Evolutionary conservation across 148 eudicot genomes (phyloP).

Genomic region (Dysphania ambrosioides): DNA sequence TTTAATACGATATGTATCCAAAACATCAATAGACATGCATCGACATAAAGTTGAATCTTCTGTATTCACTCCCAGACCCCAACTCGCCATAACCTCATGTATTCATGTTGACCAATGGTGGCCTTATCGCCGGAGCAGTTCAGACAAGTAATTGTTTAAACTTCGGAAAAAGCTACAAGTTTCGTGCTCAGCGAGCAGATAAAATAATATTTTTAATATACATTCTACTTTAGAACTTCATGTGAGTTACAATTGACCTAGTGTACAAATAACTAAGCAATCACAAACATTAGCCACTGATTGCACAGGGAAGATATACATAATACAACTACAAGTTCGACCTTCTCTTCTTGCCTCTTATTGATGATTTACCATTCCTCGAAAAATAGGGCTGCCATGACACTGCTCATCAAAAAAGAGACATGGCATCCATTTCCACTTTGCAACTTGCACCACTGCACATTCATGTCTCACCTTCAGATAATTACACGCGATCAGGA

Average conservation of each 20-base stretch:
- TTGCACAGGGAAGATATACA: not conserved
- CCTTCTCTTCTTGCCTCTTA: not conserved
- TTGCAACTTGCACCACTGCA: not conserved
- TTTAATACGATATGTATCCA: too few relatives aligned
- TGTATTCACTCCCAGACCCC: too few relatives aligned
- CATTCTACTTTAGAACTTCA: not conserved
- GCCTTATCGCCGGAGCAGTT: too few relatives aligned
- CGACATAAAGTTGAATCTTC: too few relatives aligned
- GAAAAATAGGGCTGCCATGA: not conserved
- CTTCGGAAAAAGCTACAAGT: not conserved
- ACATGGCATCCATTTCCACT: not conserved
- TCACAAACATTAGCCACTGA: not conserved
- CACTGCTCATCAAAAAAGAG: conserved; percentile 1
- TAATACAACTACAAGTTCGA: conserved; percentile 3
- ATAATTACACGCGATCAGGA: not conserved
- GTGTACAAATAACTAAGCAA: not conserved
- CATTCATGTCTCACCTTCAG: not conserved
- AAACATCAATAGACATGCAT: too few relatives aligned
- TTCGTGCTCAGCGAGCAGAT: not conserved
- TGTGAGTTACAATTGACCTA: not conserved
- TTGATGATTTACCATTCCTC: not conserved
- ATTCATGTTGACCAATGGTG: too few relatives aligned
- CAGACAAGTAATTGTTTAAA: too few relatives aligned
- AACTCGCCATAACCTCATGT: too few relatives aligned
- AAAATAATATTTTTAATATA: not conserved